Conservation (phyloP, 73 alveolate genomes). For the Paramecium biaurelia region DNA sequence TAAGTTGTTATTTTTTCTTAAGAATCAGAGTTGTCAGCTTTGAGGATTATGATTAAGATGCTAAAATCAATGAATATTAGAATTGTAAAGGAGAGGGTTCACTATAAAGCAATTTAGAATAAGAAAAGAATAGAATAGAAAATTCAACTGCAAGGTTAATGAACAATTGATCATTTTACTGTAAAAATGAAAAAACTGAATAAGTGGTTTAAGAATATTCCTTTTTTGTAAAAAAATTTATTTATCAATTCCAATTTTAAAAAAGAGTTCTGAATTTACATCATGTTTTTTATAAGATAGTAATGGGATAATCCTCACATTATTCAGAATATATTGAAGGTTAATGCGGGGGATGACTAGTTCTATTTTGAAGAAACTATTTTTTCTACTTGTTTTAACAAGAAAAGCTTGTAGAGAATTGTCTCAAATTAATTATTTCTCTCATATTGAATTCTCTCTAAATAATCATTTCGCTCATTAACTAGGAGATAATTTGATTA, state of each 20-base stretch:
- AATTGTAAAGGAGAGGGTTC: background rate
- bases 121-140: background rate
- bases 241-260: too few species aligned
- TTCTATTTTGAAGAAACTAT: background rate
- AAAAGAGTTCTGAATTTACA: too few species aligned
- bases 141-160: too few species aligned
- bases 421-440: too few species aligned
- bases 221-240: too few species aligned
- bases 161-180: too few species aligned
- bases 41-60: background rate
- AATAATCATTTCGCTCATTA: background rate
- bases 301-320: background rate
- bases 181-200: too few species aligned
- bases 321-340: background rate
- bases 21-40: background rate
- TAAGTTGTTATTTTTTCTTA: background rate
- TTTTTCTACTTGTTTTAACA: background rate
- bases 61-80: background rate
- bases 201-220: too few species aligned
- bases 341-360: background rate
- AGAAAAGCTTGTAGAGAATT: too few species aligned
- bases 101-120: too few species aligned
- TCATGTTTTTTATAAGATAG: background rate
- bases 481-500: background rate
- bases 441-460: background rate